phyloP scores from a whole-genome alignment of 441 rosid species.

The Mallotus japonicus region DNA sequence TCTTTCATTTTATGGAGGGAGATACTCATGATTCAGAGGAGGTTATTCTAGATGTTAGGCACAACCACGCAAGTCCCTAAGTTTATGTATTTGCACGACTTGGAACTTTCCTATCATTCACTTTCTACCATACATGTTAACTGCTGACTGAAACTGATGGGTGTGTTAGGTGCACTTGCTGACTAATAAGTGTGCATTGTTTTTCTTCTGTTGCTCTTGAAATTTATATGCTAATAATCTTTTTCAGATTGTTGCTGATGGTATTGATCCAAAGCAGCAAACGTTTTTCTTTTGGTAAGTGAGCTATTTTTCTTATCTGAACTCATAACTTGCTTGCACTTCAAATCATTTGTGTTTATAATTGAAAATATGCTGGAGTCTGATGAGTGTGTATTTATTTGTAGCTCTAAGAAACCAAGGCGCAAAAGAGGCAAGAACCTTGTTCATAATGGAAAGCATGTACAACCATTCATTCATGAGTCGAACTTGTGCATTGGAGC shows the following conservation, averaged over 20 bases:
- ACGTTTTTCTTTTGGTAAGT: slow-evolving; percentile 81
- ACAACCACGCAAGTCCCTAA: neutral
- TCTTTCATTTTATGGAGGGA: neutral
- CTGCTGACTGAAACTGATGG: slow-evolving; percentile 1
- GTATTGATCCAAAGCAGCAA: slow-evolving; percentile 88
- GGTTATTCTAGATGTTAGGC: neutral
- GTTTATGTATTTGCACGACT: slow-evolving; percentile 3
- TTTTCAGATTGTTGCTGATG: slow-evolving; percentile 69
- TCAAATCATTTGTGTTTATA: slow-evolving; percentile 15
- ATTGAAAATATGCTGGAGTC: slow-evolving; percentile 15
- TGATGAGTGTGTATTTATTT: slow-evolving; percentile 19
- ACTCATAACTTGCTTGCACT: slow-evolving; percentile 11
- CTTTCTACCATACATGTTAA: neutral
- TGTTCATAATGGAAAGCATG: slow-evolving; percentile 60
- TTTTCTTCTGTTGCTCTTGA: neutral
- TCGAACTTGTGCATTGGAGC: slow-evolving; percentile 44
- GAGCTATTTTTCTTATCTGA: slow-evolving; percentile 19
- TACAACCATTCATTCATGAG: slow-evolving; percentile 53
- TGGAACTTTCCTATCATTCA: neutral
- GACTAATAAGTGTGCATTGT: slow-evolving; percentile 5
- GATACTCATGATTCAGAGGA: slow-evolving; percentile 5
- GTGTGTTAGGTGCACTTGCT: neutral
- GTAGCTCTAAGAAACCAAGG: slow-evolving; percentile 72
- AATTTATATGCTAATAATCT: slow-evolving; percentile 26
- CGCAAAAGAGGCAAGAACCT: slow-evolving; percentile 54